Evolutionary conservation across 2,329 filamentous ascomycete genomes (phyloP), one percentile per base, ranked within the genome.

Genomic region (Penicillium sclerotigenum): DNA sequence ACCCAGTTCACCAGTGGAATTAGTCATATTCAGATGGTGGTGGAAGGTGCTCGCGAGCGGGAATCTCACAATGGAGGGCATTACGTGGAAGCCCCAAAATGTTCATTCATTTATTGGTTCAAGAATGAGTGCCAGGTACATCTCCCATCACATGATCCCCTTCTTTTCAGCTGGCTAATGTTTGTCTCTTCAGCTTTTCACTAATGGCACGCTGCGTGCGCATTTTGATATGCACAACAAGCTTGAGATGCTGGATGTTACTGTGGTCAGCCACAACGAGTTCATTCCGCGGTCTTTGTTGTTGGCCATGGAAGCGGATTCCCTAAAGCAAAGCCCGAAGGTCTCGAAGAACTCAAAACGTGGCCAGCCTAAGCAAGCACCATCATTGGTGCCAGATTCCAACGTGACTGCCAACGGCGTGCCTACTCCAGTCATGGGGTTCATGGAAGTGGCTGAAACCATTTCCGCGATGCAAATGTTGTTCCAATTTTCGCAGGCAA

Each of bases 101-200:
- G 91, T 26, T 94, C 86, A 67, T 84, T 97, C 55, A 87, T 94
- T 5, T 95, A 96, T 71, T 95, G 90, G 84, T 97, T 93, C 68
- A 85, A 89, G 49, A 90, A 88, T 59, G 88, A 87, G 50, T 89
- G 88, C 58, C 91, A 94, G 70, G 89, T 93, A 80, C 74, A 84
- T 18, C 10, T 22, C 22, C 22, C n/a, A 80, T 45, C n/a, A 34
- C 34, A 16, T 40, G 24, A 14, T 33, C 33, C 47, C 46, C 13
- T 31, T 38, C 34, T 26, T 11, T 8, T 18, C 37, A 28, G 46
- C 38, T 26, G 45, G 48, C 34, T 59, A 28, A 41, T 52, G 54
- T 33, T 56, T 26, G 26, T 41, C 1, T 14, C 18, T 34, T 47
- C 49, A 93, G 87, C 80, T 95, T 37, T 85, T 95, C 47, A 87